Evolutionary conservation across 192 early-diverging fungal genomes (phyloP).

Genomic region (Radiomyces spectabilis): DNA sequence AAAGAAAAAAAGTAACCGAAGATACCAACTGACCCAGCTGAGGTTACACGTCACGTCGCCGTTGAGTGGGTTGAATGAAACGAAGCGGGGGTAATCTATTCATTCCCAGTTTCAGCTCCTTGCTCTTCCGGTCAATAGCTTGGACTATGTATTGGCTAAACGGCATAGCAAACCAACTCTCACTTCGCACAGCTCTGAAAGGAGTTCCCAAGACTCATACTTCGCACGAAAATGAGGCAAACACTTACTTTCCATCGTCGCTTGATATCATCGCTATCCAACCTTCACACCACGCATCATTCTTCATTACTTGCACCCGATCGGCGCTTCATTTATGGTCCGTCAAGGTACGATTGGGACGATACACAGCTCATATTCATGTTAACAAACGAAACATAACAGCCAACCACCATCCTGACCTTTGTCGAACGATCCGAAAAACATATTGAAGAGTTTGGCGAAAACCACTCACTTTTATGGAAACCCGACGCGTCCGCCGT

Average conservation of each 20-base stretch:
- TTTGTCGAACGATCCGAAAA: constrained; percentile 52
- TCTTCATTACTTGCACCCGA: constrained; percentile 55
- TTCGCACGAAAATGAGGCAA: too few species aligned
- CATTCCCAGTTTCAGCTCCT: not conserved
- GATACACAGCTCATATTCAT: not conserved
- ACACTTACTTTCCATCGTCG: constrained; percentile 16
- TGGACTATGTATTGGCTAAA: constrained; percentile 26
- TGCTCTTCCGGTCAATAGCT: too few species aligned
- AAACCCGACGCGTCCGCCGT: constrained; percentile 58
- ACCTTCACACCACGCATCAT: constrained; percentile 38
- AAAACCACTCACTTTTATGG: constrained; percentile 65
- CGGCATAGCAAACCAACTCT: constrained; percentile 25
- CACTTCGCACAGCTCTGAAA: too few species aligned
- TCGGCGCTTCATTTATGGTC: constrained; percentile 61
- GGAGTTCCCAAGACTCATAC: too few species aligned
- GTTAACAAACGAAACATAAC: not conserved
- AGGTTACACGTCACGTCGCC: too few species aligned
- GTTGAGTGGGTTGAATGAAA: too few species aligned
- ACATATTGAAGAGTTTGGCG: constrained; percentile 66
- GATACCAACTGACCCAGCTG: not conserved
- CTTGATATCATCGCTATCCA: constrained; percentile 39
- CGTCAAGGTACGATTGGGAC: constrained; percentile 38
- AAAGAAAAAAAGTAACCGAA: not conserved
- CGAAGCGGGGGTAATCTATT: too few species aligned
- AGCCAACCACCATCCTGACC: constrained; percentile 59